These are phyloP conservation scores for Colletotrichum camelliae DNA, from an alignment of 2,329 filamentous ascomycete species.

Conservation along the genomic window DNA sequence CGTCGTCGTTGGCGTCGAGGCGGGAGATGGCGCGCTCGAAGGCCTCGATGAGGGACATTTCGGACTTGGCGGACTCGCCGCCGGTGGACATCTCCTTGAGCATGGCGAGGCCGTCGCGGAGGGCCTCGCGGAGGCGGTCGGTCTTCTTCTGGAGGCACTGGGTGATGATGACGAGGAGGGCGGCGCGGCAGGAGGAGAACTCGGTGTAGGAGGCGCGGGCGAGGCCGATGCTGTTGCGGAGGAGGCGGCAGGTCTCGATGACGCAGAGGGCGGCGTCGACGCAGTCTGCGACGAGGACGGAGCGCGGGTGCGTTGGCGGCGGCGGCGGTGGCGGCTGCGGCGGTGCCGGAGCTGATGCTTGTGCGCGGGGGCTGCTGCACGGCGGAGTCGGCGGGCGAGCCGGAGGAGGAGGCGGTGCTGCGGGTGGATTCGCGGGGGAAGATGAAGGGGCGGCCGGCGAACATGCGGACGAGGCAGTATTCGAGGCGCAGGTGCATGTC, in stretches of 20 bases:
- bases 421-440: constrained; percentile 39
- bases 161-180: constrained; percentile 52
- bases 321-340: not conserved
- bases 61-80: constrained; percentile 56
- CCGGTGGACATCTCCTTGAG: constrained; percentile 59
- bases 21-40: constrained; percentile 53
- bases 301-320: constrained; percentile 31
- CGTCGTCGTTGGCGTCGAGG: constrained; percentile 47
- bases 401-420: constrained; percentile 34
- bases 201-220: constrained; percentile 61
- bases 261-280: constrained; percentile 57
- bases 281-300: constrained; percentile 54
- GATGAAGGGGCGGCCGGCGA: constrained; percentile 59
- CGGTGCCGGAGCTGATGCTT: too few relatives aligned
- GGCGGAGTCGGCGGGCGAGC: constrained; percentile 30
- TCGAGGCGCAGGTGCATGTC: constrained; percentile 58
- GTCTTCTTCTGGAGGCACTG: constrained; percentile 43
- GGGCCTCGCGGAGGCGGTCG: constrained; percentile 45
- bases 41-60: constrained; percentile 57
- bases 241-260: constrained; percentile 53
- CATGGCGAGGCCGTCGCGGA: constrained; percentile 54
- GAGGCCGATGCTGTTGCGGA: constrained; percentile 56
- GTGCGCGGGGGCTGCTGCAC: constrained; percentile 21
- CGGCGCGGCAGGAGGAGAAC: constrained; percentile 60
- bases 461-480: constrained; percentile 58